Conservation (phyloP, 169 alveolate genomes). For the Plasmodium fragile region DNA sequence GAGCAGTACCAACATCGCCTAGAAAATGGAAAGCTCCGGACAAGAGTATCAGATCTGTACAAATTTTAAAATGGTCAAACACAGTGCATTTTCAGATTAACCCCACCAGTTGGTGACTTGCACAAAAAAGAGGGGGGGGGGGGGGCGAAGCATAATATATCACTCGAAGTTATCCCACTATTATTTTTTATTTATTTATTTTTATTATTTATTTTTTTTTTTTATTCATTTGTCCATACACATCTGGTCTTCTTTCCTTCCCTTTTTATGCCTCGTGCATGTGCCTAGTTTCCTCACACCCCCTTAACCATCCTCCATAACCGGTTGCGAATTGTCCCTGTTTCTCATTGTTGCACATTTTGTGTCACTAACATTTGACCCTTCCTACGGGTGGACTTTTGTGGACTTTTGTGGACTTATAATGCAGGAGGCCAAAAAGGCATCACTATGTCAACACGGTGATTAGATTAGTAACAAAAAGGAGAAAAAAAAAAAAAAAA, state of each 20-base stretch:
- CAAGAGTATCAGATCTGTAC: slow-evolving; percentile 85
- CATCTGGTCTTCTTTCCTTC: background rate
- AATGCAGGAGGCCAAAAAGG: background rate
- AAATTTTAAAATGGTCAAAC: slow-evolving; percentile 19
- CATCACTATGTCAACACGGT: background rate
- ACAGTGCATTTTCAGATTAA: background rate
- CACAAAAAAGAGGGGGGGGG: background rate
- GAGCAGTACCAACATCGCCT: slow-evolving; percentile 83
- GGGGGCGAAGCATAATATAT: background rate
- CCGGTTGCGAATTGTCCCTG: background rate
- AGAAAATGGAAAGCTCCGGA: slow-evolving; percentile 50
- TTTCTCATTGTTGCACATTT: background rate
- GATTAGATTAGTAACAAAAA: background rate
- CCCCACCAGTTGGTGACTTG: background rate
- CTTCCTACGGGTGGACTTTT: background rate
- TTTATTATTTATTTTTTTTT: background rate
- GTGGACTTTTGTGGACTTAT: too few relatives aligned
- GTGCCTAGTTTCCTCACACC: background rate
- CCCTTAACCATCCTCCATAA: background rate
- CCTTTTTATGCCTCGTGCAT: background rate
- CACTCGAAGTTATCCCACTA: background rate
- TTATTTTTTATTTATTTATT: background rate
- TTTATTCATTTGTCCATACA: background rate
- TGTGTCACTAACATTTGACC: background rate
- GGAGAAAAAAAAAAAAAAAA: too few relatives aligned